phyloP scores from a whole-genome alignment of 192 early-diverging fungal genomes.

The Entrophospora sp. region DNA sequence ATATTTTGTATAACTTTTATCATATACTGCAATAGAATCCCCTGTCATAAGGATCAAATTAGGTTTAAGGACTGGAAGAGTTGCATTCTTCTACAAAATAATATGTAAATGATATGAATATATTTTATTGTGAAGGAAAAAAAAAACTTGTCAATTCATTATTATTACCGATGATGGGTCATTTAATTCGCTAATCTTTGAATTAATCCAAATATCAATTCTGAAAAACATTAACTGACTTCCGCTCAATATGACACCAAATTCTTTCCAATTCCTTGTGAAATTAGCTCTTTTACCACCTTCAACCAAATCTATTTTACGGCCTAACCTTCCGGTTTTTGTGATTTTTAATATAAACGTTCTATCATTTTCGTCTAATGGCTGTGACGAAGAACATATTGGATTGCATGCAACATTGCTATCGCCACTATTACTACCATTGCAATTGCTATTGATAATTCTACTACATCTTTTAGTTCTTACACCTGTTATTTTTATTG shows the following conservation, averaged over 20 bases:
- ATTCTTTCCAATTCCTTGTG: conserved; percentile 62
- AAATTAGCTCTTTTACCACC: conserved; percentile 48
- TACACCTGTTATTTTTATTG: conserved; percentile 29
- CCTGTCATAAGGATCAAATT: conserved; percentile 30
- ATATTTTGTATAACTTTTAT: conserved; percentile 63
- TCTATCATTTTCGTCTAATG: conserved; percentile 10
- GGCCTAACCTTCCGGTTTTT: conserved; percentile 59
- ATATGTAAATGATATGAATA: not conserved
- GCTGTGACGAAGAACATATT: not conserved
- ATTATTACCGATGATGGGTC: not conserved
- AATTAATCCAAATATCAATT: conserved; percentile 41
- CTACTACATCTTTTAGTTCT: conserved; percentile 6
- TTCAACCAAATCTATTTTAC: conserved; percentile 63
- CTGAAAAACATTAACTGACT: conserved; percentile 68
- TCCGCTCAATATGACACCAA: conserved; percentile 69
- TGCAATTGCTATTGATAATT: too few species aligned
- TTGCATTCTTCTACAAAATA: not conserved
- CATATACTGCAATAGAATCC: conserved; percentile 60
- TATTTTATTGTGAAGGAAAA: not conserved
- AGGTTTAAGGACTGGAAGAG: conserved; percentile 15
- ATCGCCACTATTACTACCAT: too few species aligned
- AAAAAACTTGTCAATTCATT: not conserved
- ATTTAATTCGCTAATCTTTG: conserved; percentile 22
- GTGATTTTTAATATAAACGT: conserved; percentile 37
- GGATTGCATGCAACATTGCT: not conserved